Evolutionary conservation across 352 stramenopile species (phyloP).

Genomic region (Phytophthora hibernalis): DNA sequence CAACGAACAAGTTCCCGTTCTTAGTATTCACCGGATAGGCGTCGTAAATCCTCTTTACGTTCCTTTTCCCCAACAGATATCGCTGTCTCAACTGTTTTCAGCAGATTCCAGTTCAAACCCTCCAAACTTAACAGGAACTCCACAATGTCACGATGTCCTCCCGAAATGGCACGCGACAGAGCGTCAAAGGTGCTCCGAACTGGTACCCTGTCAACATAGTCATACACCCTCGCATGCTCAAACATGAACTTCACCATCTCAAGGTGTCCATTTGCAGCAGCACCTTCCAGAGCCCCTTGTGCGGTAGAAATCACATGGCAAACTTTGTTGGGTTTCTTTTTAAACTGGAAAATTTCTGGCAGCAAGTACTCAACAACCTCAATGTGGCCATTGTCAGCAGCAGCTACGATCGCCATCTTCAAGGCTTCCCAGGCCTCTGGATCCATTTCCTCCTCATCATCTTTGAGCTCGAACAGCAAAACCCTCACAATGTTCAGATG

Average conservation of each 20-base stretch:
- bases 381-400: background rate
- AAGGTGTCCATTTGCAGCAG: constrained; percentile 10
- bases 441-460: background rate
- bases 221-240: background rate
- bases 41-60: background rate
- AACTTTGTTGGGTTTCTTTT: background rate
- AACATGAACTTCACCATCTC: background rate
- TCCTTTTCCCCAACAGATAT: background rate
- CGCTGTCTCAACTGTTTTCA: background rate
- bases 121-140: constrained; percentile 2
- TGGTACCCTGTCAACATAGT: background rate
- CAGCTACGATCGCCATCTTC: background rate
- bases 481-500: background rate
- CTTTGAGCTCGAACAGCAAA: background rate
- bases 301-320: background rate
- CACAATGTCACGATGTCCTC: background rate
- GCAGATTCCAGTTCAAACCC: constrained; percentile 1
- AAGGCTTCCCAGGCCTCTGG: background rate
- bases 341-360: background rate
- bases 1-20: background rate
- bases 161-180: background rate
- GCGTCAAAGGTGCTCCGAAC: background rate
- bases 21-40: background rate
- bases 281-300: background rate
- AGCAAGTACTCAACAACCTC: background rate